Conservation (phyloP, 768 basidiomycete genomes). For the Rhodocollybia butyracea region DNA sequence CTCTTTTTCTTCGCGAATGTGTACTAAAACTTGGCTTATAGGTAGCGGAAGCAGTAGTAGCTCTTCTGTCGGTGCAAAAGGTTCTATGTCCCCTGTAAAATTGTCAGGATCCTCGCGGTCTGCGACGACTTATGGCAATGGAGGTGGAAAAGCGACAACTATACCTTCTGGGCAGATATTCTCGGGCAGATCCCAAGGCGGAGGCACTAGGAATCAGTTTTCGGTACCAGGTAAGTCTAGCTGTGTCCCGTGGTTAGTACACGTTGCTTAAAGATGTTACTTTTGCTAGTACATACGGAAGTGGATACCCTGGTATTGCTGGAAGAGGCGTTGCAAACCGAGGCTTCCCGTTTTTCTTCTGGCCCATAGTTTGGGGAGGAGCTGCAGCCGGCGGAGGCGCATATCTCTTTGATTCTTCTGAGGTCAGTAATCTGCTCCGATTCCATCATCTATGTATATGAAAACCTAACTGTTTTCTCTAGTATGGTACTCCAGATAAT, state of each 20-base stretch:
- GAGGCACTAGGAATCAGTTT: constrained; percentile 33
- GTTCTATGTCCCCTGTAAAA: constrained; percentile 16
- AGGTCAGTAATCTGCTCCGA: constrained; percentile 24
- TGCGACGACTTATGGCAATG: constrained; percentile 28
- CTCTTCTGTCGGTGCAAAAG: not conserved
- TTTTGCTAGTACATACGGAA: constrained; percentile 38
- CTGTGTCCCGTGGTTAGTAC: constrained; percentile 1
- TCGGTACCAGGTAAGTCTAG: constrained; percentile 29
- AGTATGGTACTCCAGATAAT: constrained; percentile 33
- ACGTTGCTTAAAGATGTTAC: not conserved
- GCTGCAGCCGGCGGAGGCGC: constrained; percentile 16
- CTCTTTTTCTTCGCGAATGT: too few relatives aligned
- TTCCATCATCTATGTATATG: not conserved
- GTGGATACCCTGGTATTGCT: constrained; percentile 40
- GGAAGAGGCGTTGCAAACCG: constrained; percentile 32
- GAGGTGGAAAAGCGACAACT: constrained; percentile 23
- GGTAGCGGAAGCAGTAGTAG: not conserved
- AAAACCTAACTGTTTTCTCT: not conserved
- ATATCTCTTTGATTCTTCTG: constrained; percentile 28
- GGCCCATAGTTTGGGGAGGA: constrained; percentile 42
- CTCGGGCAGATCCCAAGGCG: constrained; percentile 33
- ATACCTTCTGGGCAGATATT: constrained; percentile 29
- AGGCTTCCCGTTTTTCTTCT: constrained; percentile 46
- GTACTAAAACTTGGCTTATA: not conserved
- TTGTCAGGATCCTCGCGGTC: constrained; percentile 13